Evolutionary conservation across 192 early-diverging fungal genomes (phyloP).

Genomic region (Coemansia sp.): DNA sequence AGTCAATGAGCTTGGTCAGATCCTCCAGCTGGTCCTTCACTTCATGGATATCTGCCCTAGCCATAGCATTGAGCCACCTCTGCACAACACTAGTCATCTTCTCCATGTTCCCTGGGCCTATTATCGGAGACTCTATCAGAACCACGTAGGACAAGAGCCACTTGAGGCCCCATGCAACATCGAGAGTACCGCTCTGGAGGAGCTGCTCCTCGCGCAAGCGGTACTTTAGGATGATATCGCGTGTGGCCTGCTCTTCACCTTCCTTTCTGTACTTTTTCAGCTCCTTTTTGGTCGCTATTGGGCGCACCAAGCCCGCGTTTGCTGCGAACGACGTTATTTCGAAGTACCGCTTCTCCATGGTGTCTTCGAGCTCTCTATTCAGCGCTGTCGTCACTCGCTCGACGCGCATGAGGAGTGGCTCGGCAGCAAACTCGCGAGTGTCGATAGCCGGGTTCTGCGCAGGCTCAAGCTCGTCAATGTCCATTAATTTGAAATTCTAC

Average conservation of each 20-base stretch:
- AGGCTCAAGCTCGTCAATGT: not conserved
- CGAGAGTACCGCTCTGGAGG: constrained; percentile 27
- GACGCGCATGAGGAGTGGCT: constrained; percentile 44
- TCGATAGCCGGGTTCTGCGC: constrained; percentile 9
- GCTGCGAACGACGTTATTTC: constrained; percentile 22
- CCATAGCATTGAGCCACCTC: constrained; percentile 30
- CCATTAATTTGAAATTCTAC: not conserved
- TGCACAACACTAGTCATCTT: constrained; percentile 17
- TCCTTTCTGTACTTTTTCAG: constrained; percentile 27
- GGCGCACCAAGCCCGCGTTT: constrained; percentile 24
- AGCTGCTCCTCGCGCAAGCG: constrained; percentile 22
- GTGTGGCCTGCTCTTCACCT: constrained; percentile 17
- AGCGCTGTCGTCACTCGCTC: constrained; percentile 34
- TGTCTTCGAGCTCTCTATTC: constrained; percentile 10
- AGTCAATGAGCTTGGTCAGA: constrained; percentile 6
- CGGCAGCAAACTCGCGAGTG: constrained; percentile 16
- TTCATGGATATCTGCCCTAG: constrained; percentile 25
- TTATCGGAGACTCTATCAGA: constrained; percentile 28
- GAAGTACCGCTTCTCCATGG: constrained; percentile 22
- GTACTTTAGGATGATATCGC: constrained; percentile 36
- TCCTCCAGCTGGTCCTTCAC: constrained; percentile 17
- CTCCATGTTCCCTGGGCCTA: not conserved
- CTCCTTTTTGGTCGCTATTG: constrained; percentile 33
- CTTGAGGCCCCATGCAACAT: constrained; percentile 37
- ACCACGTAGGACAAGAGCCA: constrained; percentile 44